Evolutionary conservation across 805 yeast species (phyloP).

Genomic region (Kodamaea sagamina): DNA sequence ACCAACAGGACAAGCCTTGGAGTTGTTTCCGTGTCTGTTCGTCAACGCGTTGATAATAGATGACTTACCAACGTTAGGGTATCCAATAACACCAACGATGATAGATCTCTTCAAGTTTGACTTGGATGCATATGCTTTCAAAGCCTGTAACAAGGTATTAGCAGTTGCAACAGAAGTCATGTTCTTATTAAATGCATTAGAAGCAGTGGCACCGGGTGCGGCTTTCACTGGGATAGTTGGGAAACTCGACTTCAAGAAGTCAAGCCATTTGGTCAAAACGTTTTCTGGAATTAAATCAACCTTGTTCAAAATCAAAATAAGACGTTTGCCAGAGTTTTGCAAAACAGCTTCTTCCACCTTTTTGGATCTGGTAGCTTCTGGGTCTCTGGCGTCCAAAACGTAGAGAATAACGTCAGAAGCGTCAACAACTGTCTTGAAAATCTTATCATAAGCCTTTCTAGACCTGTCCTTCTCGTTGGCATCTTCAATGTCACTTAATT

Average conservation of each 20-base stretch:
- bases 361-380: constrained; percentile 89
- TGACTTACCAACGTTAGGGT: constrained; percentile 96
- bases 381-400: constrained; percentile 97
- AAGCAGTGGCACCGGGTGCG: constrained; percentile 69
- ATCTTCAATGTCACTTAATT: constrained; percentile 42
- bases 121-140: constrained; percentile 82
- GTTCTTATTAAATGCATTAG: constrained; percentile 69
- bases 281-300: constrained; percentile 89
- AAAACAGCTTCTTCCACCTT: constrained; percentile 89
- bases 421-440: constrained; percentile 90
- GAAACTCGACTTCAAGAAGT: constrained; percentile 74
- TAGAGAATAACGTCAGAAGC: constrained; percentile 88
- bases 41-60: constrained; percentile 89
- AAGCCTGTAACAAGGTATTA: constrained; percentile 68
- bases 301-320: constrained; percentile 84
- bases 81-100: constrained; percentile 93
- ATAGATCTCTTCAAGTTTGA: constrained; percentile 85
- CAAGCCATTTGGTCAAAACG: constrained; percentile 81
- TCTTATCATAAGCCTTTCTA: constrained; percentile 89
- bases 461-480: constrained; percentile 64
- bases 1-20: constrained; percentile 91
- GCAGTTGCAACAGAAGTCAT: constrained; percentile 74
- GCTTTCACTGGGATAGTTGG: constrained; percentile 92
- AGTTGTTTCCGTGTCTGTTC: constrained; percentile 71
- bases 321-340: constrained; percentile 76